A percentile compares a stretch with the other conserved stretches of the same genome.
Evolutionary conservation across 2,329 filamentous ascomycete genomes (phyloP).

Genomic region (Epichloe glyceriae): DNA sequence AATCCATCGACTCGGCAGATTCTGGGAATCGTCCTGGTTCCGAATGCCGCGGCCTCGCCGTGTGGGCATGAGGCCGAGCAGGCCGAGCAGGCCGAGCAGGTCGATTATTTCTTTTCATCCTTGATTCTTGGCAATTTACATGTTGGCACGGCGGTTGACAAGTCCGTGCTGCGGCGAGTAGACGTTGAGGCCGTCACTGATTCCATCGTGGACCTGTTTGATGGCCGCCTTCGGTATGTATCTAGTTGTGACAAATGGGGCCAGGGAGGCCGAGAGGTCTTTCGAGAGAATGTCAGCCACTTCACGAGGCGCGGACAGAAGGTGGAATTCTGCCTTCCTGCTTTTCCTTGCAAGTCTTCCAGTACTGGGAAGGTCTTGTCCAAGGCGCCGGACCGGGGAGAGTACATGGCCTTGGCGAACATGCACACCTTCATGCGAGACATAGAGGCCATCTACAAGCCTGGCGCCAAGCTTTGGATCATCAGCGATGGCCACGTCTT

Average conservation of each 20-base stretch:
- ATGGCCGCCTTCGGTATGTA: slow-evolving; percentile 13
- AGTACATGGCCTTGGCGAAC: slow-evolving; percentile 19
- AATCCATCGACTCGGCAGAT: background rate
- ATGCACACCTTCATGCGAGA: slow-evolving; percentile 17
- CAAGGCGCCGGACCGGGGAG: slow-evolving; percentile 20
- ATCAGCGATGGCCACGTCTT: slow-evolving; percentile 29
- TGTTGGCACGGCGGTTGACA: background rate
- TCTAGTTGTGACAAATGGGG: slow-evolving; percentile 13
- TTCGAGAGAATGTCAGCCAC: slow-evolving; percentile 10
- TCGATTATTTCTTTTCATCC: slow-evolving; percentile 5
- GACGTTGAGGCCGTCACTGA: slow-evolving; percentile 3
- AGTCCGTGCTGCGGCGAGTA: background rate
- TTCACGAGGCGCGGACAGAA: slow-evolving; percentile 11
- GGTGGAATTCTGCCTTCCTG: slow-evolving; percentile 21
- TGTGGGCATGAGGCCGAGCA: background rate
- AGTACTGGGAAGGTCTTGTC: slow-evolving; percentile 21
- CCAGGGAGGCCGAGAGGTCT: slow-evolving; percentile 10
- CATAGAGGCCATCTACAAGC: slow-evolving; percentile 18
- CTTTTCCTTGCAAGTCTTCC: slow-evolving; percentile 28
- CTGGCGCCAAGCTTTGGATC: slow-evolving; percentile 23
- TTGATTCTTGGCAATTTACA: slow-evolving; percentile 2
- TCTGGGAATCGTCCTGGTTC: slow-evolving; percentile 3
- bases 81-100: background rate
- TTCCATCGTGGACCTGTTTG: slow-evolving; percentile 12
- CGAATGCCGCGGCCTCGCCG: background rate